Conservation (phyloP, 768 basidiomycete genomes). For the Kwoniella pini region DNA sequence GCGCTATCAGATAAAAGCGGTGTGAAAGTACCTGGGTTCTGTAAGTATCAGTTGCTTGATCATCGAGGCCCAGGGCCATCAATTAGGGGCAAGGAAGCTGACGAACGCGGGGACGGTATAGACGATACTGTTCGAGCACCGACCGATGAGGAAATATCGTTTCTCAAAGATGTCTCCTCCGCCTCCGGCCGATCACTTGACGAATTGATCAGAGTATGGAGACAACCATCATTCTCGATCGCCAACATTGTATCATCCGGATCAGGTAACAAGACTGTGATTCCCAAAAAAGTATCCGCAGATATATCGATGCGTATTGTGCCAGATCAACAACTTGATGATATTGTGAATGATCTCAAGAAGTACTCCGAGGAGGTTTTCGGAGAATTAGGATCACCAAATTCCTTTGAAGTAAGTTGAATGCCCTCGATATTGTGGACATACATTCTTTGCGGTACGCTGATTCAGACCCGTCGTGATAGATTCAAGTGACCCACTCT, state of each 20-base stretch:
- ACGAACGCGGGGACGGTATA: no score
- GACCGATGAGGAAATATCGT: constrained; percentile 66
- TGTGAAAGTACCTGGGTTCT: constrained; percentile 77
- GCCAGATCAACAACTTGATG: constrained; percentile 68
- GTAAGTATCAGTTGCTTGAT: no score
- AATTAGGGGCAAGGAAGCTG: no score
- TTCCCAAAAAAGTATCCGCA: constrained; percentile 79
- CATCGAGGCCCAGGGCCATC: no score
- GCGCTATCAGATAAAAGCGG: constrained; percentile 64
- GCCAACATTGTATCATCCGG: constrained; percentile 83
- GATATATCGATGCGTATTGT: constrained; percentile 90
- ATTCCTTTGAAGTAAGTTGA: constrained; percentile 66
- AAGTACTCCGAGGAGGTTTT: constrained; percentile 66
- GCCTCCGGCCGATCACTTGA: constrained; percentile 70
- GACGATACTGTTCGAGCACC: constrained; percentile 70
- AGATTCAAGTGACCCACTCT: constrained; percentile 71
- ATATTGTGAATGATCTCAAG: constrained; percentile 65
- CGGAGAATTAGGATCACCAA: constrained; percentile 64
- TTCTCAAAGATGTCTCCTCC: constrained; percentile 69
- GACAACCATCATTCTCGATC: constrained; percentile 85
- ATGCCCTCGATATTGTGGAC: no score
- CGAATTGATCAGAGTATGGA: constrained; percentile 76
- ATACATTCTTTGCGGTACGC: neutral
- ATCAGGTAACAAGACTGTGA: constrained; percentile 65
- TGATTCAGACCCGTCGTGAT: neutral